Evolutionary conservation across 345 rosid genomes (phyloP), one percentile per base, ranked within the genome.

Genomic region (Alliaria petiolata): DNA sequence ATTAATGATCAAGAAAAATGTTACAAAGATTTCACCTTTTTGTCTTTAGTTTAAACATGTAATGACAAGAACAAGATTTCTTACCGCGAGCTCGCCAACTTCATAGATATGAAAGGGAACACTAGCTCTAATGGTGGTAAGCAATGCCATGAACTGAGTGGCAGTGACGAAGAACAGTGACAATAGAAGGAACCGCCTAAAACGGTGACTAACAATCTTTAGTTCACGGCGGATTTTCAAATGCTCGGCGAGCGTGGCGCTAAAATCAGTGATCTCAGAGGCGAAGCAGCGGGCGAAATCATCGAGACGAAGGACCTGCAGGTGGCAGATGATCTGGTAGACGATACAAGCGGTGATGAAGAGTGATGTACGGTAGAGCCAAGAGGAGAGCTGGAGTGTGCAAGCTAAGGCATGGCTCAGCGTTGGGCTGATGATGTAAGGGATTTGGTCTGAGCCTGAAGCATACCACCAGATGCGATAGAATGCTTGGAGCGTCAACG

Each of bases 381-480:
- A 92, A 3, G 96, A 88, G 7, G 59, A 68, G 59, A 92, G 87
- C 84, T 90, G 95, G 78, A 92, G 75, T 2, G 83, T 54, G 74
- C 96, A 92, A 0, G 79, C 65, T 30, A 92, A 47, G 30, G 76
- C 68, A 64, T 85, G 81, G 51, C 96, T 90, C 17, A 76, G 31
- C 11, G 74, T 76, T 16, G 60, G 67, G 81, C 85, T 86, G 5
- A 70, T 67, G 0, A 80, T 62, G 72, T 86, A 88, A 36, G 96
- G 95, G 59, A 92, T 90, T 47, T 83, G 55, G 47, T 77, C 17
- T 1, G 73, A 82, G 67, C 96, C 98, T 0, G 91, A 67, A 44
- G 77, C 72, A 52, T 85, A 92, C 96, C 98, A 92, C 96, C 98
- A 92, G 22, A 92, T 83, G 38, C 86, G 85, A 74, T 92, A 92